Base-by-base conservation (phyloP, 768 basidiomycete species). In the Collybia sordida region DNA sequence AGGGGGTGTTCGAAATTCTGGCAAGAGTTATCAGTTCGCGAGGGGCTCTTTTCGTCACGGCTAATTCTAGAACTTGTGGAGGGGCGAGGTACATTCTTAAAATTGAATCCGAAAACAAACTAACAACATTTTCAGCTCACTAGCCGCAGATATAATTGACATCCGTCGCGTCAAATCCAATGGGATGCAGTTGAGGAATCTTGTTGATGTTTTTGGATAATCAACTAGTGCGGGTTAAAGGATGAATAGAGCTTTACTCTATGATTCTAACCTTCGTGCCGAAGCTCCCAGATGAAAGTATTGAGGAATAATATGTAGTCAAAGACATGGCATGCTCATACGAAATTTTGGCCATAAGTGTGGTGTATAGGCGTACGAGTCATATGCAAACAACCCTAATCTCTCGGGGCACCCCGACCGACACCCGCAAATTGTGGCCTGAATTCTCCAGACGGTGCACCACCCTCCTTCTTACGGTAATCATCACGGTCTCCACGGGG, bases 381-480 rank as follows among this genome's bases (percentile, higher is more conserved):
- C 53, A 34, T 51, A 45, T 27, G 27, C 22, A 42, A n/a, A 43
- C 22, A 49, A 49, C 43, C 54, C 71, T 70, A 86, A 71, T 85
- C 85, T 69, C 88, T 78, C 54, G 92, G 87, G 48, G 78, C 86
- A 72, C 93, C 93, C 62, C 93, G 84, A 49, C 93, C 93, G 60
- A 94, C 88, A 70, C 90, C 90, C 63, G 84, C 80, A 66, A 90
- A 97, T 64, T 86, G 81, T 58, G 96, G 94, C 71, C 87, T 79
- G 82, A 81, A 98, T 67, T 94, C 90, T 51, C 84, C 88, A 6
- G 31, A 31, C 50, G 90, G 88, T 23, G 91, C 92, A 65, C 86
- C 88, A 54, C 81, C 82, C 70, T 96, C 91, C 80, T 91, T 90
- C 78, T 90, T 92, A 64, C 89, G 79, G 82, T 97, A 97, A 62